phyloP scores from a whole-genome alignment of 768 basidiomycete species.

The Lactarius psammicola region DNA sequence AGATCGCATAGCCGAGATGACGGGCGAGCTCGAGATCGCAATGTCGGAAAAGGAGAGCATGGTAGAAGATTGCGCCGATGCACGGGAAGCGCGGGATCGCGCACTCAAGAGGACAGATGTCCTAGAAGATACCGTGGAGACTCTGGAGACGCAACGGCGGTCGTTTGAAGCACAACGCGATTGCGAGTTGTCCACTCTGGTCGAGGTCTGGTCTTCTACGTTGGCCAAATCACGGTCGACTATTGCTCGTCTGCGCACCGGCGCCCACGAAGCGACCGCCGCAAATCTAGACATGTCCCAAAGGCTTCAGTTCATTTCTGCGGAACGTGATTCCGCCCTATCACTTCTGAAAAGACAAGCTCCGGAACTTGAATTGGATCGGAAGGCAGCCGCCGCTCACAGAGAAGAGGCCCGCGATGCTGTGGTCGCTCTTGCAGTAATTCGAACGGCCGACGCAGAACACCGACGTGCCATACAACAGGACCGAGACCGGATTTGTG shows the following conservation, averaged over 20 bases:
- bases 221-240: constrained; percentile 15
- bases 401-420: constrained; percentile 16
- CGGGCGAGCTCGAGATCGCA: constrained; percentile 62
- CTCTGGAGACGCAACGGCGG: constrained; percentile 35
- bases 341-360: constrained; percentile 12
- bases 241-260: neutral
- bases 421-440: constrained; percentile 15
- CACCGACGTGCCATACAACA: constrained; percentile 5
- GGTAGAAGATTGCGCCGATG: constrained; percentile 82
- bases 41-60: constrained; percentile 70
- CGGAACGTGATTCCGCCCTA: neutral
- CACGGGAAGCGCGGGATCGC: constrained; percentile 67
- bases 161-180: constrained; percentile 31
- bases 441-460: constrained; percentile 14
- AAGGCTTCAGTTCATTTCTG: constrained; percentile 11
- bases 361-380: constrained; percentile 5
- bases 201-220: constrained; percentile 30
- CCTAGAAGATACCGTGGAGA: constrained; percentile 63
- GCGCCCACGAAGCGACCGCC: neutral
- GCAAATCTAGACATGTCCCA: neutral
- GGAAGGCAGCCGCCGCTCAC: neutral
- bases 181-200: constrained; percentile 31
- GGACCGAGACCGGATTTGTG: constrained; percentile 19
- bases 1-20: constrained; percentile 70
- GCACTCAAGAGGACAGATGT: constrained; percentile 55